phyloP scores from a whole-genome alignment of 2,329 filamentous ascomycete genomes.

The Colletotrichum sp. region DNA sequence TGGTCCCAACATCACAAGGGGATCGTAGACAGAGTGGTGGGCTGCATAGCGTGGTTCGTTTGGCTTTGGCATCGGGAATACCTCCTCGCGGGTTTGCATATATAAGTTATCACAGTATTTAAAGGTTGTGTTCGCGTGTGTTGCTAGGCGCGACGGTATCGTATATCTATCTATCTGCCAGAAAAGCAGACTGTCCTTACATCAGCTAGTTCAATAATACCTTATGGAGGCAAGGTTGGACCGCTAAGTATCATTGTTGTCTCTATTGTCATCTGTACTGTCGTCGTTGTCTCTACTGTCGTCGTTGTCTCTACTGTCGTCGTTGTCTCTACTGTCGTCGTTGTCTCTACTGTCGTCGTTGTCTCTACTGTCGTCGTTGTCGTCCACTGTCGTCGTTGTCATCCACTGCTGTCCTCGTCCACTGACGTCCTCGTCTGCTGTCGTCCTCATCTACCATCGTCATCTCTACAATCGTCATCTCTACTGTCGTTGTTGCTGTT shows the following conservation, averaged over 20 bases:
- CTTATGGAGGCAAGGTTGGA: background rate
- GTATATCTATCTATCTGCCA: background rate
- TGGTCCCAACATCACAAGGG: conserved; percentile 59
- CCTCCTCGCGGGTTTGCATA: conserved; percentile 1
- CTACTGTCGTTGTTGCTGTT: background rate
- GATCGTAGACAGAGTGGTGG: background rate
- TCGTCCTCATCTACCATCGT: too few species aligned
- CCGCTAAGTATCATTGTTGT: too few species aligned
- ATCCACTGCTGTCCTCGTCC: accelerated
- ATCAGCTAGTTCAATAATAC: background rate
- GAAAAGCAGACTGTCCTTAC: background rate
- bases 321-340: too few species aligned
- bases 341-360: too few species aligned
- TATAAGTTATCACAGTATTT: background rate
- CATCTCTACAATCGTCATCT: background rate
- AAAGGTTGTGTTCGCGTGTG: background rate
- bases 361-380: background rate
- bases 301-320: background rate
- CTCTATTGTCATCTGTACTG: too few species aligned
- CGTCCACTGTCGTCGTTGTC: too few species aligned
- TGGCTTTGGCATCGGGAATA: conserved; percentile 7
- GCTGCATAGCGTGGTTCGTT: conserved; percentile 18
- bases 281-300: too few species aligned
- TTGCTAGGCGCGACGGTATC: background rate
- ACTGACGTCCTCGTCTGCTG: too few species aligned